Evolutionary conservation across 1,284 basidiomycete species (phyloP), one percentile per base, ranked within the genome.

Genomic region (Exobasidium rhododendri): DNA sequence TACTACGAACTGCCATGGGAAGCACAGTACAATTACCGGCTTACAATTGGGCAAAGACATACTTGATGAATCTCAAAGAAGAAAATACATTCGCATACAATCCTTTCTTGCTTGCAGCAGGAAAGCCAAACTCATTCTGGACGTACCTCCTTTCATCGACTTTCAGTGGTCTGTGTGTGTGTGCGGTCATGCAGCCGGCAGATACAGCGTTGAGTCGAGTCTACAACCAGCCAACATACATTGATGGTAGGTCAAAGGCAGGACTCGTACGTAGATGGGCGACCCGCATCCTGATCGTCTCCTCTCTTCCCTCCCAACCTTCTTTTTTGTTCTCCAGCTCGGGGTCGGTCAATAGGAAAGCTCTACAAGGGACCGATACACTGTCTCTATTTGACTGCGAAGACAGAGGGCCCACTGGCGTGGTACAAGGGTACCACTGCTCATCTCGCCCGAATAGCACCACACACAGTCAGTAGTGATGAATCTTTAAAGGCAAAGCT

Each of bases 351-450:
- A 22, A 32, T 62, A 20, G 60, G 60, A 24, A 60, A 56, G 2
- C 54, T 62, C 20, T 62, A 62, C 56, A 52, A 46, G 32, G 60
- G 60, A 10, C 94, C 94, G 1, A 87, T 97, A 71, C 93, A 97
- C 76, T 97, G 94, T 81, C 83, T 98, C 55, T 96, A 90, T 89
- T 94, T 97, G 83, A 98, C 94, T 0, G 85, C 91, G 68, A 89
- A 89, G 78, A 84, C 89, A 0, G 94, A 98, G 82, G 94, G 94
- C 44, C 82, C 94, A 10, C 83, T 87, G 46, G 94, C 91, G 13
- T 76, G 74, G 75, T 78, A 78, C 67, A 78, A 78, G 70, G 76
- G 76, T 13, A 75, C 75, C 28, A 77, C 76, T 5, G 76, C 76
- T 1, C 76, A 78, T 51, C 68, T 78, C 40, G 70, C 75, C 54